Base-by-base conservation (phyloP, 768 basidiomycete genomes). In the Russula abietina region DNA sequence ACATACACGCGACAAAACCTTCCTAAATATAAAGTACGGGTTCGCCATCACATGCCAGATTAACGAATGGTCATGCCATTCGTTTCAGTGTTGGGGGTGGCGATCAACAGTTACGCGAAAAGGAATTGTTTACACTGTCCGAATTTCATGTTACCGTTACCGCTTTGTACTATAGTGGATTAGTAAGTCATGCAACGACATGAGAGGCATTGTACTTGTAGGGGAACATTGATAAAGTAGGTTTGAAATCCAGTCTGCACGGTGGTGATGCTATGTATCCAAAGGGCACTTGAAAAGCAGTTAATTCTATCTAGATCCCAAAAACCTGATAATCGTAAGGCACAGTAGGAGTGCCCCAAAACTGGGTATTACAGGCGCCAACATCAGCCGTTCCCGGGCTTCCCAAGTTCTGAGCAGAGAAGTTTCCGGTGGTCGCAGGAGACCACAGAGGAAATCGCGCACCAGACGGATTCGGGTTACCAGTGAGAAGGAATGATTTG, bases 311-410 rank as follows among this genome's bases (percentile, higher is more conserved):
- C 55, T 59, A 67, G 50, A 62, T 65, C 32, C 60, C 60, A 55
- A 36, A 88, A 55, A 83, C 74, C 71, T 91, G 88, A 73, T 90
- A 91, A 75, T 91, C 89, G 69, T 84, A 92, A 39, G 75, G 75
- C 30, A 86, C 83, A 17, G 19, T 12, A 19, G 68, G 73, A 11
- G 73, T 67, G 24, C 89, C 89, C 88, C 89, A 91, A 75, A 88
- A 88, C 55, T 71, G 76, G 28, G 84, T 80, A 60, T 75, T 77
- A 69, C 89, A 91, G 16, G 85, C 84, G 57, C 83, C 85, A 33
- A 80, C 73, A 41, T 79, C 66, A 3, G 78, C 79, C 62, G 78
- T 70, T 55, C 81, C 84, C 8, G 78, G 70, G 24, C 83, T 83
- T 46, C 89, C 90, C 32, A 92, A 76, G 58, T 80, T 74, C 55